Evolutionary conservation across 345 rosid species (phyloP), one percentile per base, ranked within the genome.

Genomic region (Linum lewisii): DNA sequence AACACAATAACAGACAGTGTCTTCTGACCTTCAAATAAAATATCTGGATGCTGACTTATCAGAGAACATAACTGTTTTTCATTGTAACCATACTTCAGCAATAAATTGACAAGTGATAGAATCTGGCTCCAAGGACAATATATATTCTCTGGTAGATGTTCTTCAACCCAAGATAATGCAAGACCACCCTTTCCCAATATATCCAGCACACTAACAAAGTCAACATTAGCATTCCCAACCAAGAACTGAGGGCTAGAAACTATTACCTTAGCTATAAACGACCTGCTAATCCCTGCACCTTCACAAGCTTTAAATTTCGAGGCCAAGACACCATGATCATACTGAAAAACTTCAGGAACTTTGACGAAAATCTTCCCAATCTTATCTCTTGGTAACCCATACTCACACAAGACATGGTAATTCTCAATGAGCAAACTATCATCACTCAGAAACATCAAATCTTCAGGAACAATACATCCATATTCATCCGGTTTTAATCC

Each of bases 121-220:
- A 88, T 75, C 57, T 54, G 75, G 42, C 77, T 74, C 98, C 96
- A 91, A 21, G 78, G 72, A 69, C 61, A 82, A 68, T 68, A 71
- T 24, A 25, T 72, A 29, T 66, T 66, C 51, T 76, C 86, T 0
- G 69, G 54, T 52, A 81, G 58, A 54, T 69, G 65, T 66, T 62
- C 64, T 67, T 75, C 86, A 60, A 91, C 62, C 85, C 79, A 79
- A 62, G 63, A 65, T 57, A 73, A 66, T 38, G 78, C 82, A 34
- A 81, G 19, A 38, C 84, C 79, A 37, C 77, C 51, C 29, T 59
- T 70, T 75, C 68, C 80, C 62, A 88, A 63, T 61, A 61, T 70
- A 54, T 75, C 69, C 22, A 88, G 66, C 34, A 79, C 78, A 77
- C 77, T 59, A 49, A 63, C 26, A 47, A 91, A 81, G 6, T 82